A percentile compares a stretch with the other conserved stretches of the same genome.
Evolutionary conservation across 2,329 filamentous ascomycete species (phyloP).

Genomic region (Xylariales sp.): DNA sequence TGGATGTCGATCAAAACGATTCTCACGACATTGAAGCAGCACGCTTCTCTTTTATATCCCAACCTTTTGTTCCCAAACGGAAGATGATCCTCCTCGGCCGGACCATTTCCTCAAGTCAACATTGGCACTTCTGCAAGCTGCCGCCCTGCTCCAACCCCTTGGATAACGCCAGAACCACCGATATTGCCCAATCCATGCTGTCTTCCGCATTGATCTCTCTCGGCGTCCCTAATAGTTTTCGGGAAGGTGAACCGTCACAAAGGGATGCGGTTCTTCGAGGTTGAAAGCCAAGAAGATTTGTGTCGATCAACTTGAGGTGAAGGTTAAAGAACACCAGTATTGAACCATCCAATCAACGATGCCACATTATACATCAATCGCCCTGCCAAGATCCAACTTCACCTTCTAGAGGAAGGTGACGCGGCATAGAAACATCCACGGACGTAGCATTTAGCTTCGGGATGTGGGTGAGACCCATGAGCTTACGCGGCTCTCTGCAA

Average conservation of each 20-base stretch:
- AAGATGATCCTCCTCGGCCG: constrained; percentile 12
- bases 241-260: constrained; percentile 18
- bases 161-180: not conserved
- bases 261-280: constrained; percentile 1
- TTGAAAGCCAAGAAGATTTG: constrained; percentile 8
- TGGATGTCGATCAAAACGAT: constrained; percentile 13
- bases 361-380: constrained; percentile 24
- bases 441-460: constrained; percentile 20
- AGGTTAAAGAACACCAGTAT: constrained; percentile 9
- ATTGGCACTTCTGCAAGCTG: not conserved
- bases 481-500: constrained; percentile 30
- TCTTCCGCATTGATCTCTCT: constrained; percentile 12
- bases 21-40: not conserved
- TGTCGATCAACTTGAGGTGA: constrained; percentile 12
- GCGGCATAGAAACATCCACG: constrained; percentile 4
- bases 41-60: constrained; percentile 36
- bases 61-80: not conserved
- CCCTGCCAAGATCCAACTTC: constrained; percentile 17
- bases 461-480: constrained; percentile 27
- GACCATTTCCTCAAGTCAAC: constrained; percentile 6
- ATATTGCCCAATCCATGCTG: constrained; percentile 11
- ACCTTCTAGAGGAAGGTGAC: not conserved
- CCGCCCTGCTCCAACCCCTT: constrained; percentile 11
- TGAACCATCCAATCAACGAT: constrained; percentile 25
- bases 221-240: not conserved